Evolutionary conservation across 371 early-diverging fungal genomes (phyloP).

Genomic region (Smittium mucronatum): DNA sequence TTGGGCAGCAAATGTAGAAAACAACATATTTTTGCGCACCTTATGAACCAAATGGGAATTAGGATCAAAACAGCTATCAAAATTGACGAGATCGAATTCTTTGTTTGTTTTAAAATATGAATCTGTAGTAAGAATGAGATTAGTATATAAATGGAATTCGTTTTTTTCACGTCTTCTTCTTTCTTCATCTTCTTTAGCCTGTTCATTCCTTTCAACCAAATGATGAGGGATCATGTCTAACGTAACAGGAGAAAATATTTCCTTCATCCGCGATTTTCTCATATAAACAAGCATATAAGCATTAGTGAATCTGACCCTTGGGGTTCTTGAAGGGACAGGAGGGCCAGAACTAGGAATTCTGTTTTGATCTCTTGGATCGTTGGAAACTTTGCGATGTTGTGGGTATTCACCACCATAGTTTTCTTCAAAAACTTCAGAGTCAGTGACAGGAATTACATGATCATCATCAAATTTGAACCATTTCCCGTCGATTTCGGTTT

Average conservation of each 20-base stretch:
- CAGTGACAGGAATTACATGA: conserved; percentile 72
- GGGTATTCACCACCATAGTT: conserved; percentile 82
- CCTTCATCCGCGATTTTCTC: conserved; percentile 55
- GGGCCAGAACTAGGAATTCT: conserved; percentile 19
- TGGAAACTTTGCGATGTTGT: conserved; percentile 18
- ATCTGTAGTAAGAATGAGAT: conserved; percentile 50
- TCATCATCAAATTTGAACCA: conserved; percentile 98
- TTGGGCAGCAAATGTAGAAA: conserved; percentile 18
- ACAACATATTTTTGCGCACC: conserved; percentile 22
- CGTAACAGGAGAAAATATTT: conserved; percentile 52
- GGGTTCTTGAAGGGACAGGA: conserved; percentile 16
- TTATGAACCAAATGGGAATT: conserved; percentile 16
- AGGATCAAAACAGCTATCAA: conserved; percentile 27
- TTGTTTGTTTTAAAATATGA: conserved; percentile 48
- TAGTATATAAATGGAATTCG: conserved; percentile 52
- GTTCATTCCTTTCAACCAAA: conserved; percentile 40
- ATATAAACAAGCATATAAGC: conserved; percentile 97
- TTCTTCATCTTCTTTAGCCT: conserved; percentile 27
- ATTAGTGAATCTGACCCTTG: conserved; percentile 68
- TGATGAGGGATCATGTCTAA: conserved; percentile 68
- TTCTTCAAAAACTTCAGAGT: conserved; percentile 87
- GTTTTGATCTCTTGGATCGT: conserved; percentile 15
- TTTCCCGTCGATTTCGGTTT: conserved; percentile 59
- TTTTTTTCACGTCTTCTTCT: conserved; percentile 48
- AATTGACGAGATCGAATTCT: conserved; percentile 70